phyloP scores from a whole-genome alignment of 2,329 filamentous ascomycete genomes.

The Orbilia quercus region DNA sequence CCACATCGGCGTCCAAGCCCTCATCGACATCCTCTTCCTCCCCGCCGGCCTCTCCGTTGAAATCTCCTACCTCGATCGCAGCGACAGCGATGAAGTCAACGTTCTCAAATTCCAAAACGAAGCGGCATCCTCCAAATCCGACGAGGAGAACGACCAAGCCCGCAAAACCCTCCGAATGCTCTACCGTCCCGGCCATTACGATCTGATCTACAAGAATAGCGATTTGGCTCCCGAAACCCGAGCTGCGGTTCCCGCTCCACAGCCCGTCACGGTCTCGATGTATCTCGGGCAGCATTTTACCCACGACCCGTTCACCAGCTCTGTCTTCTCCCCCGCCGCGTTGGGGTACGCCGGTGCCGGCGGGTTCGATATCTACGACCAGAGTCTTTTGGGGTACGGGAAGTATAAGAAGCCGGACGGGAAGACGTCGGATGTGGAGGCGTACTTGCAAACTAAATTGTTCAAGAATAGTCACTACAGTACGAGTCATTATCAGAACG shows the following conservation, averaged over 20 bases:
- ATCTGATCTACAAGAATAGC: conserved; percentile 83
- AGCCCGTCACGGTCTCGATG: conserved; percentile 66
- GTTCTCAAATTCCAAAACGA: conserved; percentile 72
- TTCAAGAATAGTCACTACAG: conserved; percentile 77
- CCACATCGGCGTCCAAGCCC: conserved; percentile 81
- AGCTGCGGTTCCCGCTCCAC: conserved; percentile 53
- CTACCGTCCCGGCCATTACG: conserved; percentile 85
- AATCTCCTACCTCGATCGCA: conserved; percentile 90
- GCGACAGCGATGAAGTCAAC: conserved; percentile 79
- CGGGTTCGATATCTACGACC: conserved; percentile 6
- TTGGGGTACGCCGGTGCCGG: background rate
- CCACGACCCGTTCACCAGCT: conserved; percentile 10
- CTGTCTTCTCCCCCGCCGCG: background rate
- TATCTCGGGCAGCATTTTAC: conserved; percentile 56
- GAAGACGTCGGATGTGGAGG: conserved; percentile 20
- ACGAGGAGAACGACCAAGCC: conserved; percentile 66
- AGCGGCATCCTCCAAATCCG: conserved; percentile 61
- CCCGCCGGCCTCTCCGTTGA: conserved; percentile 83
- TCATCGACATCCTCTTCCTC: conserved; percentile 82
- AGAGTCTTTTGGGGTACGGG: background rate
- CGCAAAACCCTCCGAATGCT: conserved; percentile 67
- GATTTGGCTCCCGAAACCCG: conserved; percentile 63
- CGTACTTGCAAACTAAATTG: conserved; percentile 48
- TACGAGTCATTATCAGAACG: conserved; percentile 74
- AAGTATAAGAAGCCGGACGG: background rate